phyloP scores from a whole-genome alignment of 345 rosid genomes.

The Aquilaria malaccensis region DNA sequence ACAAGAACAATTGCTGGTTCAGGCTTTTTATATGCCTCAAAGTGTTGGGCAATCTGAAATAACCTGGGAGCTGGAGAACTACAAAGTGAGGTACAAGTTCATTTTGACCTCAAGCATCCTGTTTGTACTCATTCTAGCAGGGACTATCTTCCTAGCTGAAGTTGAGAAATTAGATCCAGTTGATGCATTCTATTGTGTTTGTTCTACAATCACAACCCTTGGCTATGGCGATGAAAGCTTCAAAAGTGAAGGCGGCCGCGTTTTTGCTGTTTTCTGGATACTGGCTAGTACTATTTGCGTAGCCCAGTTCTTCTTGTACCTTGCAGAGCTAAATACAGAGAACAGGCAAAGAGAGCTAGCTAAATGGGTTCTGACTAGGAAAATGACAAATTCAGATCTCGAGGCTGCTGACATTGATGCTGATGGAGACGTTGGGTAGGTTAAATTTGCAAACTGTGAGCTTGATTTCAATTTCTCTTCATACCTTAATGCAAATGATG shows the following conservation, averaged over 20 bases:
- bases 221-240: conserved; percentile 90
- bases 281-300: conserved; percentile 46
- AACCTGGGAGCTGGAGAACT: conserved; percentile 46
- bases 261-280: conserved; percentile 74
- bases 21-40: conserved; percentile 42
- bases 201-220: conserved; percentile 73
- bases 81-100: conserved; percentile 51
- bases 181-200: conserved; percentile 77
- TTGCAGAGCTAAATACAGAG: conserved; percentile 62
- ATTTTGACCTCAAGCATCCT: conserved; percentile 30
- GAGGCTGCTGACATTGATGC: conserved; percentile 84
- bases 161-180: conserved; percentile 40
- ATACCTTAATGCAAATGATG: too few relatives aligned
- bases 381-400: conserved; percentile 50
- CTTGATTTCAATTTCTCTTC: neutral
- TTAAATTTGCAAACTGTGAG: conserved; percentile 1
- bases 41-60: conserved; percentile 35
- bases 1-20: conserved; percentile 69
- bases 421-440: conserved; percentile 72
- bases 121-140: conserved; percentile 35
- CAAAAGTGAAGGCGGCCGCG: conserved; percentile 43
- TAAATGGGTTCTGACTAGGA: conserved; percentile 65
- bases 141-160: conserved; percentile 31
- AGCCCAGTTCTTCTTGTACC: conserved; percentile 62
- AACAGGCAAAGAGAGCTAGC: conserved; percentile 48